Evolutionary conservation across 1,284 basidiomycete genomes (phyloP), one percentile per base, ranked within the genome.

Genomic region (Marasmius oreades): DNA sequence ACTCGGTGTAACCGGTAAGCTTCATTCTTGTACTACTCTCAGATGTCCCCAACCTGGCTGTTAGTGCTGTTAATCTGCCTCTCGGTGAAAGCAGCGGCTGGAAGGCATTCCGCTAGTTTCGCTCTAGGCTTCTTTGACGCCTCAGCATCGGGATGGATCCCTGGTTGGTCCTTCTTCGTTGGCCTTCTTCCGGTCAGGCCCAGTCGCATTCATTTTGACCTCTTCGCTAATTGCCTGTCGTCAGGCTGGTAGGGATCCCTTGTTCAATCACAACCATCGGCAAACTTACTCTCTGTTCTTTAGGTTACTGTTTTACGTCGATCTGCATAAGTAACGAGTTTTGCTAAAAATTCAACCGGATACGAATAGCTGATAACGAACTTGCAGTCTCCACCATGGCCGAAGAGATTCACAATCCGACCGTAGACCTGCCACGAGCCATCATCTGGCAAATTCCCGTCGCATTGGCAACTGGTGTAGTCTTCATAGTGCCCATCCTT

Each of bases 401-500:
- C 1, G 86, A 87, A 65, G 85, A 88, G 66, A 82, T 88, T 7
- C 79, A 80, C 31, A 70, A 79, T 31, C 84, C 87, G 0, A 69
- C 77, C 11, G 62, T 74, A 23, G 77, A 85, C 58, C 76, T 86
- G 5, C 86, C 86, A 0, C 70, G 69, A 26, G 84, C 84, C 0
- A 81, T 90, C 62, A 73, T 81, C 1, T 76, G 79, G 56, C 83
- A 86, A 0, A 77, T 90, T 28, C 78, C 82, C 3, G 85, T 90
- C 44, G 86, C 87, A 1, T 73, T 82, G 0, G 59, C 79, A 3
- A 73, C 73, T 1, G 83, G 84, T 0, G 74, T 86, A 18, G 56
- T 86, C n/a, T 87, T 87, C 66, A 71, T 90, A 37, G 75, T 90
- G 51, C 81, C 83, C 1, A 79, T 91, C n/a, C 70, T 88, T 20